Evolutionary conservation across 495 filamentous ascomycete genomes (phyloP).

Genomic region (Pyronema omphalodes): DNA sequence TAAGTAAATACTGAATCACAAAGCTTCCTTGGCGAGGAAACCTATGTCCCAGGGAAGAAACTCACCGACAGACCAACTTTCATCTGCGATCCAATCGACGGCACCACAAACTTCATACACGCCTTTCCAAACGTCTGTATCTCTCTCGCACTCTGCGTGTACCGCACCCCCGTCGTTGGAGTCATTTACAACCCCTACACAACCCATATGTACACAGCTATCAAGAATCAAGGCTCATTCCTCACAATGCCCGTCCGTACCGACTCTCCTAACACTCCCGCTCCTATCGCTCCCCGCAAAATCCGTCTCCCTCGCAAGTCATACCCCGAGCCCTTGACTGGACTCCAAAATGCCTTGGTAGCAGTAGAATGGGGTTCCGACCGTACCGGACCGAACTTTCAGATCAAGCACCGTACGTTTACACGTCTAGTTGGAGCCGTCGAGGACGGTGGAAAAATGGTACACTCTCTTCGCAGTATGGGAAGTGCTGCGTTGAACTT

Average conservation of each 20-base stretch:
- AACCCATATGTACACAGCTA: constrained; percentile 42
- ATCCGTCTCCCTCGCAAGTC: constrained; percentile 41
- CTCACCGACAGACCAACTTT: constrained; percentile 62
- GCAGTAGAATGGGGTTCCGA: constrained; percentile 64
- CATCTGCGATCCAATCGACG: constrained; percentile 79
- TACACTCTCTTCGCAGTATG: constrained; percentile 54
- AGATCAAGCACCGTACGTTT: constrained; percentile 53
- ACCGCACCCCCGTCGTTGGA: constrained; percentile 47
- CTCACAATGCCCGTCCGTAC: constrained; percentile 30
- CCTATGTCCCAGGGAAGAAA: constrained; percentile 46
- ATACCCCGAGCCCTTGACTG: constrained; percentile 34
- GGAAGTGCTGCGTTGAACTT: constrained; percentile 74
- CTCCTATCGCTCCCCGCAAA: constrained; percentile 20
- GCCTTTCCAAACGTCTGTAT: constrained; percentile 62
- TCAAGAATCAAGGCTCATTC: constrained; percentile 50
- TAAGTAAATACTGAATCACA: neutral
- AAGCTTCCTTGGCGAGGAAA: constrained; percentile 68
- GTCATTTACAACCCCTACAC: constrained; percentile 65
- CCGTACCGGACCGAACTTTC: constrained; percentile 55
- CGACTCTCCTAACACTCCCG: constrained; percentile 24
- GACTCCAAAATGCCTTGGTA: constrained; percentile 44
- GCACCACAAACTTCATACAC: constrained; percentile 79
- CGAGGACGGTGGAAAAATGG: constrained; percentile 63
- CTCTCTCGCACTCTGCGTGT: constrained; percentile 56
- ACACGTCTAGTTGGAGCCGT: constrained; percentile 40